These are phyloP conservation scores for Cyclotella distinguenda DNA, from an alignment of 108 stramenopile genomes.

Conservation along the genomic window DNA sequence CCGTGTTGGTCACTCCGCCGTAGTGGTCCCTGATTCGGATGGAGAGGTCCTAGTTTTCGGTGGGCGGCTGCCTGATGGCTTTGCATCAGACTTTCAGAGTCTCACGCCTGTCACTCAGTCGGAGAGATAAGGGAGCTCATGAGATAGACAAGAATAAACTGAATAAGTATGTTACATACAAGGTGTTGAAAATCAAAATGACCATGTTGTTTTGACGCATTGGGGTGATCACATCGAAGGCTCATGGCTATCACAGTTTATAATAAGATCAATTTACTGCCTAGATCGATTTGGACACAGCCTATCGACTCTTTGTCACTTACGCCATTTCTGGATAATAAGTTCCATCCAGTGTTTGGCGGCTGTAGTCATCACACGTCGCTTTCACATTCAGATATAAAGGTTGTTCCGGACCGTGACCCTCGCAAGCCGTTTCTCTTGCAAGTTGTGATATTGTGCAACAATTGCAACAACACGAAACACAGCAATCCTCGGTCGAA, in stretches of 20 bases:
- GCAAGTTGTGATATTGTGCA: slow-evolving; percentile 16
- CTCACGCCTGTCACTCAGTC: slow-evolving; percentile 5
- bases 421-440: slow-evolving; percentile 17
- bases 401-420: not conserved
- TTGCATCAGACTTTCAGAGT: slow-evolving; percentile 68
- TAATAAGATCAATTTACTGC: too few species aligned
- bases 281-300: too few species aligned
- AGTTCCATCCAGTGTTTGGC: too few species aligned
- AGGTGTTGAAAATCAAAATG: too few species aligned
- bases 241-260: too few species aligned
- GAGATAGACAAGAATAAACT: not conserved
- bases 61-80: slow-evolving; percentile 69
- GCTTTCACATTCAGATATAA: slow-evolving; percentile 6
- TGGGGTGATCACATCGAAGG: too few species aligned
- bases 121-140: not conserved
- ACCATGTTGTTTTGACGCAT: too few species aligned
- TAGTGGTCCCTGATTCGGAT: slow-evolving; percentile 50
- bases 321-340: too few species aligned
- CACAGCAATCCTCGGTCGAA: slow-evolving; percentile 19
- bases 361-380: too few species aligned
- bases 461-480: slow-evolving; percentile 18
- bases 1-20: slow-evolving; percentile 69
- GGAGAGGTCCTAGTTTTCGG: slow-evolving; percentile 67
- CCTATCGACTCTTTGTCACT: too few species aligned
- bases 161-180: not conserved